These are phyloP conservation scores for Aspergillus hancockii DNA, from an alignment of 495 filamentous ascomycete species.

Conservation along the genomic window DNA sequence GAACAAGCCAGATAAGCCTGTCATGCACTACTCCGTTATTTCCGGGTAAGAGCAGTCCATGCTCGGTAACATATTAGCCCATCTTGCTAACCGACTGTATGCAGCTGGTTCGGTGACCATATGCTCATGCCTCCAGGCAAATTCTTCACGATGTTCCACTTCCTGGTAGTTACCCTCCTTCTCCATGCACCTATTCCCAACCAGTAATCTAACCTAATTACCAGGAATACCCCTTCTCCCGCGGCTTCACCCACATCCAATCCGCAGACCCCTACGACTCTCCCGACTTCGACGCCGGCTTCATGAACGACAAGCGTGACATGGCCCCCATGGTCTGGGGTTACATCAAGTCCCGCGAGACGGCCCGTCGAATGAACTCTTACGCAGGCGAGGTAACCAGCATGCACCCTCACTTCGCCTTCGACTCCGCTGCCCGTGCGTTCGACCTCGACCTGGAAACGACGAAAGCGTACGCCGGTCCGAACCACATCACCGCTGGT, in stretches of 20 bases:
- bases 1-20: constrained; percentile 81
- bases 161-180: constrained; percentile 48
- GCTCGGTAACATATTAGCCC: not conserved
- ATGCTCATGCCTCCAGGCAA: constrained; percentile 75
- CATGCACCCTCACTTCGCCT: constrained; percentile 65
- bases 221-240: constrained; percentile 73
- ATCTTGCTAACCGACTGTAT: not conserved
- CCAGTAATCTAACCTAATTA: not conserved
- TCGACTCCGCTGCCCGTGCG: constrained; percentile 65
- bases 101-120: constrained; percentile 56
- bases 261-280: constrained; percentile 70
- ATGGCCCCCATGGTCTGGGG: constrained; percentile 86
- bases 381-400: constrained; percentile 75
- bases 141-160: constrained; percentile 89
- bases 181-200: not conserved
- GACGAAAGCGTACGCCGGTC: constrained; percentile 72
- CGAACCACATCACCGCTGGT: constrained; percentile 71
- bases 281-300: constrained; percentile 81
- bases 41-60: constrained; percentile 49
- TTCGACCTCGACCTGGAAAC: constrained; percentile 73
- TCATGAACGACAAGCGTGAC: constrained; percentile 83
- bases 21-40: constrained; percentile 79
- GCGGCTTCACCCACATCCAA: constrained; percentile 71
- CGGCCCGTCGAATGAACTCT: constrained; percentile 71
- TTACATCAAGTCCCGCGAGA: constrained; percentile 85